Evolutionary conservation across 2,329 filamentous ascomycete species (phyloP).

Genomic region (Aspergillus awamori): DNA sequence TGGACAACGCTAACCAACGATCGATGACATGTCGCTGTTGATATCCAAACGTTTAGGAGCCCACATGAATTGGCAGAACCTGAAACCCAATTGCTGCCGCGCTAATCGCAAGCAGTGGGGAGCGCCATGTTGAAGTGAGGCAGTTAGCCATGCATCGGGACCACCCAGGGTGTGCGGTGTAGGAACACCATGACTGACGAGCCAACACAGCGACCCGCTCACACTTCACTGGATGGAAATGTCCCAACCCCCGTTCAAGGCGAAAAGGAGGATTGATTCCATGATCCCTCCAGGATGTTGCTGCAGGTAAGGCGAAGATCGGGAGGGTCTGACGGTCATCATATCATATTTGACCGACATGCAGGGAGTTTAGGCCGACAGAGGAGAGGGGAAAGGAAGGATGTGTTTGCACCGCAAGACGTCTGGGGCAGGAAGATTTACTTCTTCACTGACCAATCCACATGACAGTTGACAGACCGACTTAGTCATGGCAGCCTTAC

Average conservation of each 20-base stretch:
- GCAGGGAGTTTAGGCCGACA: conserved; percentile 11
- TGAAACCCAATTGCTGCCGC: conserved; percentile 23
- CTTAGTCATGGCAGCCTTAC: not conserved
- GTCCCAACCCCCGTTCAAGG: conserved; percentile 6
- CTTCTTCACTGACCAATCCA: too few species aligned
- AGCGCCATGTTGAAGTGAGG: conserved; percentile 26
- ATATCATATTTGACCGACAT: conserved; percentile 10
- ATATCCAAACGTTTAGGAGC: conserved; percentile 25
- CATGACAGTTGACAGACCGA: not conserved
- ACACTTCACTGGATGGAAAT: not conserved
- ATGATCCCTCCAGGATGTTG: conserved; percentile 9
- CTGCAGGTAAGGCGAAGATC: conserved; percentile 8
- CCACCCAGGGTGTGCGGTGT: conserved; percentile 24
- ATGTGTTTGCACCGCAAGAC: not conserved
- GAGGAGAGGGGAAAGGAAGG: not conserved
- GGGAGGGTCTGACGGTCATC: conserved; percentile 5
- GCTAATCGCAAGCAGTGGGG: conserved; percentile 23
- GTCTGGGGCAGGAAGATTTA: not conserved
- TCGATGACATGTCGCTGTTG: conserved; percentile 30
- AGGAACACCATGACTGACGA: conserved; percentile 19
- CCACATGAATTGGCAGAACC: conserved; percentile 24
- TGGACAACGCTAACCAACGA: conserved; percentile 22
- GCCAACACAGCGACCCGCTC: conserved; percentile 27
- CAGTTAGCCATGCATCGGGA: conserved; percentile 27
- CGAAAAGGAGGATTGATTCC: conserved; percentile 7